A percentile compares a stretch with the other conserved stretches of the same genome.
phyloP scores from a whole-genome alignment of 176 grass and related monocot genomes.

The Pontederia paniculata region DNA sequence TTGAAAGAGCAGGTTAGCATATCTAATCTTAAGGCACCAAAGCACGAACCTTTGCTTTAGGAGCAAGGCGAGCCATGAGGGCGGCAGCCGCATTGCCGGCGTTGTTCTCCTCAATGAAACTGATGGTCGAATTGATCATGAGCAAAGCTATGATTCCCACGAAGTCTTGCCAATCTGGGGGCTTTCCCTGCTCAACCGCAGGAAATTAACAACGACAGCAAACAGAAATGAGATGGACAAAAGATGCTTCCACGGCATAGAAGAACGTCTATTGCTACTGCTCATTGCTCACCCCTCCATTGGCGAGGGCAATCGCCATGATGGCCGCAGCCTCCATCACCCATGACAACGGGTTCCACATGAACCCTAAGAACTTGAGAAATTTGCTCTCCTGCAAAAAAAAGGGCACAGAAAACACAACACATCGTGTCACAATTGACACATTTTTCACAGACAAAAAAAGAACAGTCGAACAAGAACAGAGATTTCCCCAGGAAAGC shows the following conservation, averaged over 20 bases:
- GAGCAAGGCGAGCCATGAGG: slow-evolving; percentile 61
- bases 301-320: slow-evolving; percentile 67
- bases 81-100: slow-evolving; percentile 63
- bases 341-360: slow-evolving; percentile 82
- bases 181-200: slow-evolving; percentile 42
- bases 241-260: background rate
- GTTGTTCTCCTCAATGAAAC: slow-evolving; percentile 72
- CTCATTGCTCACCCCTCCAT: slow-evolving; percentile 39
- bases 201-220: background rate
- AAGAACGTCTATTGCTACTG: background rate
- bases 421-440: background rate
- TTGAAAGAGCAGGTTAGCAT: background rate
- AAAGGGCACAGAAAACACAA: background rate
- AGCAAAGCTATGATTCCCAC: slow-evolving; percentile 63
- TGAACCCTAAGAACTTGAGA: slow-evolving; percentile 74
- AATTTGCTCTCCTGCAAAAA: slow-evolving; percentile 59
- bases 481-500: too few relatives aligned
- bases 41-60: slow-evolving; percentile 57
- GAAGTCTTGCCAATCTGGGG: slow-evolving; percentile 76
- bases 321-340: slow-evolving; percentile 73
- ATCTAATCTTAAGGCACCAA: background rate
- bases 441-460: background rate
- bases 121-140: slow-evolving; percentile 64
- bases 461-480: background rate
- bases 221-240: background rate